These are phyloP conservation scores for Lyophyllum atratum DNA, from an alignment of 768 basidiomycete species.

Conservation along the genomic window DNA sequence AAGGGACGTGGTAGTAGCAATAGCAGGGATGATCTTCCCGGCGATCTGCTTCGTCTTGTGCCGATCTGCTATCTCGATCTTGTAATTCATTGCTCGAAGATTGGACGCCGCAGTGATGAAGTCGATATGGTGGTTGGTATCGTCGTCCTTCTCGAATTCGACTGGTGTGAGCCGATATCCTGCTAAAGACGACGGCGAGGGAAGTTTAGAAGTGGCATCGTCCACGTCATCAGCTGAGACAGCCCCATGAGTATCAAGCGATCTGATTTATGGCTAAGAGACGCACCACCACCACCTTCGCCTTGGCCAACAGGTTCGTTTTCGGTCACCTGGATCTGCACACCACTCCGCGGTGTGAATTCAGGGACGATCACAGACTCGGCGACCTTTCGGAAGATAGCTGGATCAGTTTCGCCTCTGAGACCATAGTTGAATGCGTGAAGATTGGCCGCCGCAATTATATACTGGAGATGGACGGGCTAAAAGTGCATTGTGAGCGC, in stretches of 20 bases:
- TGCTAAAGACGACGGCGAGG: conserved; percentile 86
- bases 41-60: conserved; percentile 98
- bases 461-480: conserved; percentile 85
- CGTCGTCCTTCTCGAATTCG: conserved; percentile 99
- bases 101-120: conserved; percentile 99
- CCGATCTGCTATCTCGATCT: conserved; percentile 80
- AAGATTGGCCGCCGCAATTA: conserved; percentile 92
- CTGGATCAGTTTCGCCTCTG: conserved; percentile 81
- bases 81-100: conserved; percentile 94
- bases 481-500: conserved; percentile 30
- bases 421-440: conserved; percentile 99
- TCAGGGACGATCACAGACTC: conserved; percentile 85
- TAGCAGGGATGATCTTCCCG: conserved; percentile 98
- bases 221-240: conserved; percentile 51
- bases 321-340: conserved; percentile 93
- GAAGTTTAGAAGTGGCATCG: conserved; percentile 68
- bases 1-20: conserved; percentile 96
- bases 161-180: conserved; percentile 96
- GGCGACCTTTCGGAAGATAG: conserved; percentile 80
- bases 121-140: conserved; percentile 97
- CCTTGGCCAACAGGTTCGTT: conserved; percentile 79
- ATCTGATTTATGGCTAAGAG: neutral
- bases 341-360: conserved; percentile 90
- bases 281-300: conserved; percentile 39
- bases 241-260: conserved; percentile 13